These are phyloP conservation scores for Ascochyta clinopodiicola DNA, from an alignment of 2,329 filamentous ascomycete species.

Conservation along the genomic window DNA sequence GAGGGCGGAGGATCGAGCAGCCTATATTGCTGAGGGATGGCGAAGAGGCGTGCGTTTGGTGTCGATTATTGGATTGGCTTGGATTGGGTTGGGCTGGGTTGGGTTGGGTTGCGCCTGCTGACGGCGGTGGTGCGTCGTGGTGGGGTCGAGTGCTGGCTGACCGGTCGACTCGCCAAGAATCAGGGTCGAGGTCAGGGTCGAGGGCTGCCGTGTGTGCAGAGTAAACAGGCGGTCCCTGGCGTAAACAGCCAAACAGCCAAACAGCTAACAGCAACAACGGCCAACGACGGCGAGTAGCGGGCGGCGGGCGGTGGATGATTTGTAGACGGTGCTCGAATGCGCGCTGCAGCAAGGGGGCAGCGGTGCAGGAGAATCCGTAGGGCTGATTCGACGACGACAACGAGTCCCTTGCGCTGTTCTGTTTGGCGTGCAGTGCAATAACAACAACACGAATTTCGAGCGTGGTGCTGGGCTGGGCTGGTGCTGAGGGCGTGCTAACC, in stretches of 20 bases:
- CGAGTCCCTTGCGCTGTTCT: slow-evolving; percentile 10
- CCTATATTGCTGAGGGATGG: too few relatives aligned
- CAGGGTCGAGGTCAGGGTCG: too few relatives aligned
- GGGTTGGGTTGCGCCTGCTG: too few relatives aligned
- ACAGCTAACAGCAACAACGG: too few relatives aligned
- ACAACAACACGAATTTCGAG: too few relatives aligned
- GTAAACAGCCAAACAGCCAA: slow-evolving; percentile 4
- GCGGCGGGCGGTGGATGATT: background rate
- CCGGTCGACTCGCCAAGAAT: slow-evolving; percentile 11
- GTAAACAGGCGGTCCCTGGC: slow-evolving; percentile 9
- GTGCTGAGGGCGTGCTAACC: slow-evolving; percentile 5
- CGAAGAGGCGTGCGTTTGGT: too few relatives aligned
- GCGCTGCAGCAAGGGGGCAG: slow-evolving; percentile 16
- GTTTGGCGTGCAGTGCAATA: background rate
- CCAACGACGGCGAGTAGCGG: too few relatives aligned
- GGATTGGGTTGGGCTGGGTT: too few relatives aligned
- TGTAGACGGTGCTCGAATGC: background rate
- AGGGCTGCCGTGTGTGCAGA: background rate
- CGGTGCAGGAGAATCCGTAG: slow-evolving; percentile 9
- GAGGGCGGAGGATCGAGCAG: too few relatives aligned
- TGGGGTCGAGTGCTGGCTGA: slow-evolving; percentile 9
- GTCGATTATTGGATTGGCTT: too few relatives aligned
- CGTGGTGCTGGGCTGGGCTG: too few relatives aligned
- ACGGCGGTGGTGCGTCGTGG: slow-evolving; percentile 12
- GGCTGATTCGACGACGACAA: slow-evolving; percentile 34